phyloP scores from a whole-genome alignment of 257 asterid species.

The Solanum pimpinellifolium region DNA sequence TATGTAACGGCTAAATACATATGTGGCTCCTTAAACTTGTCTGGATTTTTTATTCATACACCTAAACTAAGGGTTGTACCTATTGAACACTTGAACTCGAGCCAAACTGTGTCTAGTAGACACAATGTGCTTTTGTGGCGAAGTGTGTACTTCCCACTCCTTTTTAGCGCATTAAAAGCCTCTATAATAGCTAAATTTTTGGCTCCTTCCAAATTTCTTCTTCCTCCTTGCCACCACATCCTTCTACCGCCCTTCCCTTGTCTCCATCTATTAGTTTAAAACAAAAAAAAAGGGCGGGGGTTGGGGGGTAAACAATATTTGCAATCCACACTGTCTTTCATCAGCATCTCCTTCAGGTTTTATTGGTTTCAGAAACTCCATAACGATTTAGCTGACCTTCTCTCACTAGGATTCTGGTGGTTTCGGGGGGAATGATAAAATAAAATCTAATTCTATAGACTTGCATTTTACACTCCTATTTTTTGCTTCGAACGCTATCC shows the following conservation, averaged over 20 bases:
- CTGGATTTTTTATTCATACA: not conserved
- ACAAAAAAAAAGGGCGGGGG: not conserved
- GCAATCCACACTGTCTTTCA: not conserved
- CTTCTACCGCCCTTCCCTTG: not conserved
- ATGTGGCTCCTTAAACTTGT: not conserved
- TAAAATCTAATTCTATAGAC: not conserved
- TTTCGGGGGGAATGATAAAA: not conserved
- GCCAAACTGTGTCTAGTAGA: not conserved
- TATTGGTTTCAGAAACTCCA: not conserved
- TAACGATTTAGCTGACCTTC: not conserved
- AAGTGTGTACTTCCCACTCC: not conserved
- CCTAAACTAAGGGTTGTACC: not conserved
- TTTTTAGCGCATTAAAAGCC: not conserved
- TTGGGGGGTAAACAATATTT: not conserved
- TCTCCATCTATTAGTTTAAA: not conserved
- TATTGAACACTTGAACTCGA: not conserved
- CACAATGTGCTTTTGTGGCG: not conserved
- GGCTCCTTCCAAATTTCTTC: not conserved
- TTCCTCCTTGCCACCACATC: not conserved
- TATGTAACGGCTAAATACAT: not conserved
- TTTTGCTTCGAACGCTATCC: not conserved
- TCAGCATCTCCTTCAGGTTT: not conserved
- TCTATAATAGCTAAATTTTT: not conserved
- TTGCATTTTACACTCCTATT: not conserved
- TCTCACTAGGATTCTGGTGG: not conserved